Evolutionary conservation across 352 stramenopile genomes (phyloP), one percentile per base, ranked within the genome.

Genomic region (Phytophthora pinifolia): DNA sequence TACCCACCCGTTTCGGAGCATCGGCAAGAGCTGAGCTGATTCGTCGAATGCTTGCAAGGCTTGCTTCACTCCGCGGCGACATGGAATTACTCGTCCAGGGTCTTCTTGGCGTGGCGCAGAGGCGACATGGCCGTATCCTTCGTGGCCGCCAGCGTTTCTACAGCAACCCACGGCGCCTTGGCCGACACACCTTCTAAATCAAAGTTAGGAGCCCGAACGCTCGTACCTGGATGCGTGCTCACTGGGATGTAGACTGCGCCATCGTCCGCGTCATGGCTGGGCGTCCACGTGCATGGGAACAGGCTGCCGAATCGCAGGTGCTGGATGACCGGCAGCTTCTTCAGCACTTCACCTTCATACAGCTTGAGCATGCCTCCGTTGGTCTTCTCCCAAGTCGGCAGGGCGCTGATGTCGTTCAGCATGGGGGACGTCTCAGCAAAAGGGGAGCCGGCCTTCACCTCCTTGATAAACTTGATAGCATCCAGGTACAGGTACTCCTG

Each of bases 301-400:
- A 98, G 70, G 36, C 86, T 89, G 32, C 97, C 96, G 70, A 99
- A 99, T 30, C 98, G 77, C 57, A 99, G 87, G 67, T 99, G 97
- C 77, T 99, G 97, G 43, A 99, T 98, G 14, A 99, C 97, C 14
- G 95, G 94, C 39, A 98, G 76, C 65, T 99, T 99, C 60, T 97
- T 95, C 30, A 99, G 75, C 39, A 99, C 97, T 79, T 99, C 97
- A 46, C 96, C 95, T 48, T 94, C 84, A 63, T 96, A 97, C 42
- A 95, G 56, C 71, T 94, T 95, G 46, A 96, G 77, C 83, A 96
- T 93, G 12, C 83, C 83, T 51, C 81, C 74, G 47, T 96, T 96
- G 49, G 96, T 93, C 71, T 97, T 96, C 47, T 89, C 87, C 92
- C 94, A 98, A 9, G 86, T 83, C 43, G 85, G 72, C 46, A 98